Conservation (phyloP, 192 early-diverging fungal genomes). For the Linnemannia hyalina region DNA sequence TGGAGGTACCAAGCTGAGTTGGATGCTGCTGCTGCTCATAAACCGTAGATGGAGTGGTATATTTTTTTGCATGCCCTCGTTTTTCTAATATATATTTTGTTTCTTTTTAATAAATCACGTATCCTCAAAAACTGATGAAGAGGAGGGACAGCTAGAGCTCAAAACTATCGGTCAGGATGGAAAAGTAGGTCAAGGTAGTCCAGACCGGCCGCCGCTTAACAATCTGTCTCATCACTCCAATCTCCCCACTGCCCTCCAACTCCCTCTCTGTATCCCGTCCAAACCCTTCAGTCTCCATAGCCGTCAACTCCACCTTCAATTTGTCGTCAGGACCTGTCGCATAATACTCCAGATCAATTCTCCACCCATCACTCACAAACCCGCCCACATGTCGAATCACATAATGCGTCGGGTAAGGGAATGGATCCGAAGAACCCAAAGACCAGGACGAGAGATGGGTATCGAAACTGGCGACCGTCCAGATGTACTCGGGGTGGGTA, state of each 20-base stretch:
- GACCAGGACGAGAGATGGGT: constrained; percentile 26
- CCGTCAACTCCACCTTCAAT: constrained; percentile 61
- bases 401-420: constrained; percentile 25
- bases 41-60: not conserved
- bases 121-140: no score
- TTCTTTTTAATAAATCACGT: not conserved
- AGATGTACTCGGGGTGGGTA: constrained; percentile 31
- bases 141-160: not conserved
- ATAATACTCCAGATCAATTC: constrained; percentile 50
- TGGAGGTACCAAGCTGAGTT: not conserved
- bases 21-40: not conserved
- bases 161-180: constrained; percentile 14
- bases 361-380: constrained; percentile 60
- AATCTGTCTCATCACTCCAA: constrained; percentile 36
- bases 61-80: not conserved
- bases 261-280: constrained; percentile 53
- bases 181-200: constrained; percentile 27
- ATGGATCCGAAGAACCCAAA: constrained; percentile 25
- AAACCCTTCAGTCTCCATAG: constrained; percentile 62
- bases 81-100: not conserved
- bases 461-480: constrained; percentile 26
- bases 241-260: constrained; percentile 54
- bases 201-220: constrained; percentile 14
- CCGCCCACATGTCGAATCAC: constrained; percentile 60
- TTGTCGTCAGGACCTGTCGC: constrained; percentile 55